phyloP scores from a whole-genome alignment of 2,329 filamentous ascomycete genomes.

The Hymenoscyphus salicellus region DNA sequence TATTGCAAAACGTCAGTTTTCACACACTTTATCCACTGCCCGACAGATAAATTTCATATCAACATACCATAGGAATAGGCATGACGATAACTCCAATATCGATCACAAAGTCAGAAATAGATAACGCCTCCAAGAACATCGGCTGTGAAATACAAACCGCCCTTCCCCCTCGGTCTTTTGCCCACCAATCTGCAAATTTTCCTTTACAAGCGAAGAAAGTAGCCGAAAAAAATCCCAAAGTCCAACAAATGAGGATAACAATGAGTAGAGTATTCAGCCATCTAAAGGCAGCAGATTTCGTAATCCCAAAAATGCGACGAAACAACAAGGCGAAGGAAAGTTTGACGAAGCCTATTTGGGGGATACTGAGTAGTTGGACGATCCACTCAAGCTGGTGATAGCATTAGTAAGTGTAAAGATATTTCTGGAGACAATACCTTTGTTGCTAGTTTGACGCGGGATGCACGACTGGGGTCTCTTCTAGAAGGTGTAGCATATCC shows the following conservation, averaged over 20 bases:
- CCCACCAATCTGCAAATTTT: not conserved
- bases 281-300: not conserved
- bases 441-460: too few relatives aligned
- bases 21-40: too few relatives aligned
- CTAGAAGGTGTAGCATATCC: too few relatives aligned
- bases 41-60: not conserved
- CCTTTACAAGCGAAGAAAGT: not conserved
- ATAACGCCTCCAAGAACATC: not conserved
- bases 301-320: not conserved
- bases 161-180: not conserved
- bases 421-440: too few relatives aligned
- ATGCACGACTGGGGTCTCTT: too few relatives aligned
- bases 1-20: not conserved
- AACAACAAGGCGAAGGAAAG: not conserved
- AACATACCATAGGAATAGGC: not conserved
- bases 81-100: not conserved
- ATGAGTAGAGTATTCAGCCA: not conserved
- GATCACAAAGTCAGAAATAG: not conserved
- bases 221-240: not conserved
- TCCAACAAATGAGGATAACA: not conserved
- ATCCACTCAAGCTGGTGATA: not conserved
- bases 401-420: too few relatives aligned
- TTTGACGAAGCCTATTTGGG: not conserved
- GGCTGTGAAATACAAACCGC: not conserved
- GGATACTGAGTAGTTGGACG: not conserved